A percentile compares a stretch with the other conserved stretches of the same genome.
phyloP scores from a whole-genome alignment of 2,329 filamentous ascomycete genomes.

The Pseudogymnoascus sp. region DNA sequence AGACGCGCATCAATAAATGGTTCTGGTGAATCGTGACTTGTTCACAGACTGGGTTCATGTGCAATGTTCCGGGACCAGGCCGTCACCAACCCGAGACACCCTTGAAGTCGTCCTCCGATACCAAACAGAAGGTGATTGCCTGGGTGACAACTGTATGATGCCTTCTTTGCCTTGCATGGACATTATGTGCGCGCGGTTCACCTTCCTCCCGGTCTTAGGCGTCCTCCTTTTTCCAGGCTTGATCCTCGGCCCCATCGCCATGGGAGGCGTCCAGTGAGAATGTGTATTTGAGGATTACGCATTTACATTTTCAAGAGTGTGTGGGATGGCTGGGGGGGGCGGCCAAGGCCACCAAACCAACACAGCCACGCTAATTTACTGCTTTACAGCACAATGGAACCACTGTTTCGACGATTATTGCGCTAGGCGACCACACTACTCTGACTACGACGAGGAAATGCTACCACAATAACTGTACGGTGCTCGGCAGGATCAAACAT shows the following conservation, averaged over 20 bases:
- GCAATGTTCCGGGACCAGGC: conserved; percentile 1
- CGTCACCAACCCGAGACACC: conserved; percentile 1
- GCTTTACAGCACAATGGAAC: conserved; percentile 4
- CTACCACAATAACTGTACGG: background rate
- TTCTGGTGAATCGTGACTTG: conserved; percentile 5
- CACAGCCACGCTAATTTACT: conserved; percentile 9
- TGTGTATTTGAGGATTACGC: conserved; percentile 4
- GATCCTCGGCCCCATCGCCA: conserved; percentile 1
- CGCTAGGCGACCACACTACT: conserved; percentile 4
- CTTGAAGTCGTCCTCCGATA: background rate
- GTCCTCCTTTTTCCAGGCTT: background rate
- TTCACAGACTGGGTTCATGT: conserved; percentile 5
- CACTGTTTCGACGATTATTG: conserved; percentile 7
- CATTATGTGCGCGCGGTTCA: conserved; percentile 6
- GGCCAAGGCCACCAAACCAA: conserved; percentile 7
- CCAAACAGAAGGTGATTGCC: background rate
- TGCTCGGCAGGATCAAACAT: conserved; percentile 8
- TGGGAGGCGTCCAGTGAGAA: conserved; percentile 5
- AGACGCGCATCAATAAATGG: conserved; percentile 7
- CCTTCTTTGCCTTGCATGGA: conserved; percentile 6
- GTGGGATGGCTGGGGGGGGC: background rate
- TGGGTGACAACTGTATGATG: background rate
- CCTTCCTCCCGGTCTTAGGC: background rate
- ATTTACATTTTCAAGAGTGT: conserved; percentile 6
- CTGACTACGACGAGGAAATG: background rate